Conservation (phyloP, 768 basidiomycete genomes). For the Strobilomyces confusus region DNA sequence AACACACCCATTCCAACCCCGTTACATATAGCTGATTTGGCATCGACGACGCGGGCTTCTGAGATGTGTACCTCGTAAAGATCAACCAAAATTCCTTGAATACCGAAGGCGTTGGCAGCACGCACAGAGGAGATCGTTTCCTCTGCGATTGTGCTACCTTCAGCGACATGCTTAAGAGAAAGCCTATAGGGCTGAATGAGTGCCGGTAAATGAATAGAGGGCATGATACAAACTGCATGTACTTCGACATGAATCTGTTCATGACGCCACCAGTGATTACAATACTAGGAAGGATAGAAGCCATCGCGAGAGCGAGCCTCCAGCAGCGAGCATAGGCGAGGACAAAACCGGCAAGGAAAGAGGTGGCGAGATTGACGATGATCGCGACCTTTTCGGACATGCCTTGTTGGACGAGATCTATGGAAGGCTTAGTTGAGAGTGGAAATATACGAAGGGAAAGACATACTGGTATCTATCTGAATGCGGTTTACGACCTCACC, state of each 20-base stretch:
- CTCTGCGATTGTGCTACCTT: constrained; percentile 81
- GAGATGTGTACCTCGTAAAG: constrained; percentile 66
- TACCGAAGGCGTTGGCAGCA: constrained; percentile 89
- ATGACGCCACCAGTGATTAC: constrained; percentile 66
- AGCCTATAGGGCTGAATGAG: constrained; percentile 35
- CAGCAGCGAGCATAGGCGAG: constrained; percentile 67
- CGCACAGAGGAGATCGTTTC: constrained; percentile 89
- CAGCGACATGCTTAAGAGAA: constrained; percentile 72
- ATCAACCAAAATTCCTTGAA: constrained; percentile 55
- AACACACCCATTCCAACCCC: constrained; percentile 65
- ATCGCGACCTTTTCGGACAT: constrained; percentile 86
- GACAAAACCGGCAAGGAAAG: constrained; percentile 78
- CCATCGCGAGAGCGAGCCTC: constrained; percentile 81
- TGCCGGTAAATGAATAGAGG: neutral
- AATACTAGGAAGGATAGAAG: constrained; percentile 82
- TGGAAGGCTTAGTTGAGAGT: neutral
- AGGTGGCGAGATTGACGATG: constrained; percentile 55
- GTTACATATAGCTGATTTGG: constrained; percentile 57
- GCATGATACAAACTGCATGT: constrained; percentile 54
- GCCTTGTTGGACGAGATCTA: constrained; percentile 89
- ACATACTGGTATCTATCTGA: constrained; percentile 78
- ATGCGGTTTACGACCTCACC: constrained; percentile 94
- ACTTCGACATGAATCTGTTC: constrained; percentile 61
- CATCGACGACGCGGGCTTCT: constrained; percentile 47
- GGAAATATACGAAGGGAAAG: neutral